Evolutionary conservation across 768 basidiomycete genomes (phyloP).

Genomic region (Agrocybe praecox): DNA sequence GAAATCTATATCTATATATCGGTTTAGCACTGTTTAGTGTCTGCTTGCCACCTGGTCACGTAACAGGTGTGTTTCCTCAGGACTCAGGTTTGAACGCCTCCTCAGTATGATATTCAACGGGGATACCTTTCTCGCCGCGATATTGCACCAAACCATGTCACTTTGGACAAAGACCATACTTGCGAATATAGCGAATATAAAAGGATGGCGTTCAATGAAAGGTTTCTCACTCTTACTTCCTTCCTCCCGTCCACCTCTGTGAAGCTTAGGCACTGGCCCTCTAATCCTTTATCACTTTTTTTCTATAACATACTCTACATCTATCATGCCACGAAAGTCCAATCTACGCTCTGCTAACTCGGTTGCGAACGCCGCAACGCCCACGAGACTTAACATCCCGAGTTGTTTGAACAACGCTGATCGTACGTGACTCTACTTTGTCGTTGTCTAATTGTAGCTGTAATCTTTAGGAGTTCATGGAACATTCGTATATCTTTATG

Average conservation of each 20-base stretch:
- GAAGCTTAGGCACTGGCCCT: conserved; percentile 1
- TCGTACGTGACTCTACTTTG: background rate
- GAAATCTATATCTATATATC: background rate
- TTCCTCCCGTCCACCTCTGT: conserved; percentile 1
- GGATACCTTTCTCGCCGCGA: background rate
- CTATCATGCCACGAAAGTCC: background rate
- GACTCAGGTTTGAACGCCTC: too few species aligned
- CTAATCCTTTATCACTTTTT: background rate
- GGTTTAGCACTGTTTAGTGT: too few species aligned
- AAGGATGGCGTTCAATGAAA: background rate
- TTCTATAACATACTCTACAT: background rate
- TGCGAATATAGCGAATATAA: background rate
- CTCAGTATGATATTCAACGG: too few species aligned
- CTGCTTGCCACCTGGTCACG: too few species aligned
- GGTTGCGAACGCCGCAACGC: background rate
- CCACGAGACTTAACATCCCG: background rate
- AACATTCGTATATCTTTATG: background rate
- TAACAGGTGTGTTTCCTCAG: too few species aligned
- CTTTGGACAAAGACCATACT: background rate
- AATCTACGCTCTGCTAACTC: background rate
- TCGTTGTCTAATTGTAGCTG: background rate
- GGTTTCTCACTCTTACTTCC: background rate
- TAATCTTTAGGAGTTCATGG: background rate
- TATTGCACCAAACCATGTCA: background rate
- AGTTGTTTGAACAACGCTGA: background rate